phyloP scores from a whole-genome alignment of 78 protist species.

The Protostelium mycophagum region DNA sequence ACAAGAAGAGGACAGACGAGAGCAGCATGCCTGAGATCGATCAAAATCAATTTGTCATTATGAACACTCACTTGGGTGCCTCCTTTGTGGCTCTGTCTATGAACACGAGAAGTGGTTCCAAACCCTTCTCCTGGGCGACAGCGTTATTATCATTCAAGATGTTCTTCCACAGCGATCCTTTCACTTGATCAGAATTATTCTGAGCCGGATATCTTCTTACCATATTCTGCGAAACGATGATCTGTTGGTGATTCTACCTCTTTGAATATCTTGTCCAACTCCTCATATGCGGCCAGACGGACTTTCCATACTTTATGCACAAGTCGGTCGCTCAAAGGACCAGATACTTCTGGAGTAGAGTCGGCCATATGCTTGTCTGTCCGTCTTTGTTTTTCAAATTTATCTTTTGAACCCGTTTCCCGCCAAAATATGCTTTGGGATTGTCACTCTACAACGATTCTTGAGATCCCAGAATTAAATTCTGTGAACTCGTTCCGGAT shows the following conservation, averaged over 20 bases:
- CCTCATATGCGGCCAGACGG: conserved; percentile 42
- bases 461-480: too few relatives aligned
- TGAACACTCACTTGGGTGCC: conserved; percentile 18
- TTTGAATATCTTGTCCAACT: conserved; percentile 26
- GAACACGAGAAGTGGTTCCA: conserved; percentile 36
- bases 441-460: too few relatives aligned
- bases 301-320: conserved; percentile 48
- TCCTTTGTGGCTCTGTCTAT: conserved; percentile 42
- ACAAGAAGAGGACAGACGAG: neutral
- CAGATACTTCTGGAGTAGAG: conserved; percentile 22
- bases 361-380: neutral
- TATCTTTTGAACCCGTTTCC: neutral
- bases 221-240: conserved; percentile 39
- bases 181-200: neutral
- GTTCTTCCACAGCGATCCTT: conserved; percentile 25
- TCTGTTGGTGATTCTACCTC: conserved; percentile 14
- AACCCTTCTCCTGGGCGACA: conserved; percentile 38
- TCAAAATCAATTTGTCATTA: neutral
- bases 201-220: neutral
- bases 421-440: neutral
- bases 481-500: too few relatives aligned
- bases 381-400: neutral
- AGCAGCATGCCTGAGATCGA: neutral
- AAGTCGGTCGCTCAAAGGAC: conserved; percentile 44
- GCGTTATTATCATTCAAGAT: conserved; percentile 37